phyloP scores from a whole-genome alignment of 257 asterid species.

The Prunella vulgaris region DNA sequence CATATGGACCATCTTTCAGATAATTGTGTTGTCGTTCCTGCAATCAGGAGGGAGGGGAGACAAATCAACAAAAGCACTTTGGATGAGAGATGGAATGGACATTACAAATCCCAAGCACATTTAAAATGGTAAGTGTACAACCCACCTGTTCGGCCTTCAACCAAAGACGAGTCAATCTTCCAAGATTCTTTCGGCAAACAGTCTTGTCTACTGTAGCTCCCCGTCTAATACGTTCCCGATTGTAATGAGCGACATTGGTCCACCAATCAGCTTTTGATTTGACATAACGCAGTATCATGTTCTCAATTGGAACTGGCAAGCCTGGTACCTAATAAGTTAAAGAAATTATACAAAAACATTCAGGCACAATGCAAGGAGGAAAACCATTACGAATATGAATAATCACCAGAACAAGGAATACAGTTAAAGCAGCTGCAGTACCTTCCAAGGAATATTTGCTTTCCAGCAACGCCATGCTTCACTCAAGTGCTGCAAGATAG shows the following conservation, averaged over 20 bases:
- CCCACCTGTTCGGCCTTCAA: constrained; percentile 93
- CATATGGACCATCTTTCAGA: constrained; percentile 93
- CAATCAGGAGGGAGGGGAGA: constrained; percentile 1
- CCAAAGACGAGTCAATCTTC: constrained; percentile 99
- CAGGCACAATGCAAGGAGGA: not conserved
- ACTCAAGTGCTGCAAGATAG: constrained; percentile 94
- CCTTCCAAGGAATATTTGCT: constrained; percentile 99
- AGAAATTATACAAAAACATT: not conserved
- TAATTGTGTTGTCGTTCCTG: constrained; percentile 98
- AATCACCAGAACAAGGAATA: not conserved
- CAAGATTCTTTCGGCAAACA: constrained; percentile 98
- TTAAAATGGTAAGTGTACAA: not conserved
- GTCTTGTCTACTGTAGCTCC: constrained; percentile 99
- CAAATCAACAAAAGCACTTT: not conserved
- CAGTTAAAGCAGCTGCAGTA: constrained; percentile 15
- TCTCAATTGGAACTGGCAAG: constrained; percentile 97
- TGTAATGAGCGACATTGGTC: constrained; percentile 99
- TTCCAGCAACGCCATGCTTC: constrained; percentile 99
- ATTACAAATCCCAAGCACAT: not conserved
- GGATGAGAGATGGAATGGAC: not conserved
- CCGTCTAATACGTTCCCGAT: constrained; percentile 96
- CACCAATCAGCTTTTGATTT: constrained; percentile 99
- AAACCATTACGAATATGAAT: not conserved
- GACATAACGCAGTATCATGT: constrained; percentile 98
- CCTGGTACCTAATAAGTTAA: constrained; percentile 67